Base-by-base conservation (phyloP, 768 basidiomycete species). In the Tricholoma matsutake region DNA sequence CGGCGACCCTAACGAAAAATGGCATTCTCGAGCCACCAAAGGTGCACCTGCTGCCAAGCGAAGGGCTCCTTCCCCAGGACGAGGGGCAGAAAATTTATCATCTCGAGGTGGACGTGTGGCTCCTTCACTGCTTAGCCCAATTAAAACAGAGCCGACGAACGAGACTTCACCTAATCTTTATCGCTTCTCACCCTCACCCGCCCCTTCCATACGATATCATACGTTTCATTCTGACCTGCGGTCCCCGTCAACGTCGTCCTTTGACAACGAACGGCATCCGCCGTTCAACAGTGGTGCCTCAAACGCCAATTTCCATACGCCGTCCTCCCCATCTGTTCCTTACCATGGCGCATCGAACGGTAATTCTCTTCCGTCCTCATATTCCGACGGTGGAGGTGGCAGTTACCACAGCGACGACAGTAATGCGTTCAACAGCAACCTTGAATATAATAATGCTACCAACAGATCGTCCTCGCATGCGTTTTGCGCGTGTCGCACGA, bases 11-110 rank as follows among this genome's bases (percentile, higher is more conserved):
- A 86, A 85, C 65, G 91, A 92, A 76, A 89, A 91, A 70, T 92
- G 91, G 91, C 91, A 92, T 71, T 92, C 91, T 13, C 84, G 91
- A 43, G 89, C 91, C 3, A 83, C 87, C 7, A 89, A 91, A 71
- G 88, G 87, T 67, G 71, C 79, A 11, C 72, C 83, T 7, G 69
- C 81, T 47, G 68, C 75, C 34, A 81, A 81, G 69, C 74, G 75
- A 59, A 75, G 75, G 59, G 69, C 68, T 59, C 70, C 73, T 58
- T 76, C 78, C 62, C 67, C 76, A 35, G 75, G 74, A 56, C 67
- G 66, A n/a, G 69, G 71, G 11, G 75, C 72, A 58, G 69, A 75
- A 35, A 54, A 47, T 32, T 3, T 31, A 16, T 32, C 56, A 8
- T 45, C 57, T 55, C 74, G 72, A 62, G 74, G 76, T 66, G 73